Percentiles rank a stretch among this genome's conserved stretches.
These are phyloP conservation scores for Backusella australiensis DNA, from an alignment of 192 early-diverging fungal species.

Conservation along the genomic window DNA sequence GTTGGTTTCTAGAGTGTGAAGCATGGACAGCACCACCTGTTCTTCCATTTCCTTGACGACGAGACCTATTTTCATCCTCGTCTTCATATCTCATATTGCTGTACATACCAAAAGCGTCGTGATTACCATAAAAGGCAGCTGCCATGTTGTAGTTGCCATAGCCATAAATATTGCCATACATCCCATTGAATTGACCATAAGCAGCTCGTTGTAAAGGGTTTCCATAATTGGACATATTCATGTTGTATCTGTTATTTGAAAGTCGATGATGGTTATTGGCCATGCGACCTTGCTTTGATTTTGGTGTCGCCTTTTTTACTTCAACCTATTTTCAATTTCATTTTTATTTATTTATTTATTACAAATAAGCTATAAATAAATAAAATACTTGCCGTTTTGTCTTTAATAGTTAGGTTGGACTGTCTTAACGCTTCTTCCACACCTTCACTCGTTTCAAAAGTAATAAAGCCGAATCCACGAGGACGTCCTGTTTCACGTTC, in stretches of 20 bases:
- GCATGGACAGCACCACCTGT: slow-evolving; percentile 39
- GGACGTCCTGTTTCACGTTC: slow-evolving; percentile 85
- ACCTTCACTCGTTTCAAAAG: slow-evolving; percentile 72
- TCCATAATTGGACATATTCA: slow-evolving; percentile 27
- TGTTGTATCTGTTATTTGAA: slow-evolving; percentile 28
- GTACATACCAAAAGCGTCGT: slow-evolving; percentile 26
- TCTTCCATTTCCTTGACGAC: slow-evolving; percentile 35
- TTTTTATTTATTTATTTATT: neutral
- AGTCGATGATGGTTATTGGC: slow-evolving; percentile 20
- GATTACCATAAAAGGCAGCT: slow-evolving; percentile 33
- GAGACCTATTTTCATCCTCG: slow-evolving; percentile 25
- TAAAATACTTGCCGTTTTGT: slow-evolving; percentile 56
- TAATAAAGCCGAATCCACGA: slow-evolving; percentile 95
- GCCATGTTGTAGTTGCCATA: slow-evolving; percentile 31
- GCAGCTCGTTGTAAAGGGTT: slow-evolving; percentile 22
- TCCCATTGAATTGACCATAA: slow-evolving; percentile 23
- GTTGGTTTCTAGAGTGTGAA: slow-evolving; percentile 35
- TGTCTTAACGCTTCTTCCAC: slow-evolving; percentile 76
- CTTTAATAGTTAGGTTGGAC: slow-evolving; percentile 67
- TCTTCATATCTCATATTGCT: slow-evolving; percentile 21
- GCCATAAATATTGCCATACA: slow-evolving; percentile 36
- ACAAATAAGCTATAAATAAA: neutral
- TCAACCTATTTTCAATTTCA: slow-evolving; percentile 49
- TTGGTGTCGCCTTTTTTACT: slow-evolving; percentile 71
- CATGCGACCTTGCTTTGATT: slow-evolving; percentile 35